Evolutionary conservation across 208 protist species (phyloP).

Genomic region (Crithidia expoeki): DNA sequence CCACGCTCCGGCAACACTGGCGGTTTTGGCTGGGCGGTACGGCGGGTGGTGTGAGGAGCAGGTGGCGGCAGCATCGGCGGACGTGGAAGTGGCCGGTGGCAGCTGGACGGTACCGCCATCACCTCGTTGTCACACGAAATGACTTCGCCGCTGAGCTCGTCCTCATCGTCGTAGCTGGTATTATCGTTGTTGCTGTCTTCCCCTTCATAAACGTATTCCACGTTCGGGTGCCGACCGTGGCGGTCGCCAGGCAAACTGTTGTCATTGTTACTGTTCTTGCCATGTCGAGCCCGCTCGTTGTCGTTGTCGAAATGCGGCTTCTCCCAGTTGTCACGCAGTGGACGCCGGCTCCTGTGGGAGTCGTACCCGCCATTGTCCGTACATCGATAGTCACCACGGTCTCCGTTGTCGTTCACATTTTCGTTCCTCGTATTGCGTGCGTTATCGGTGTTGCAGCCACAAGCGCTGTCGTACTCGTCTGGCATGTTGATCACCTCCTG

Average conservation of each 20-base stretch:
- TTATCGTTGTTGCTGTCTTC: background rate
- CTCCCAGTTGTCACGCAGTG: conserved; percentile 18
- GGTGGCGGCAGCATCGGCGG: background rate
- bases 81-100: background rate
- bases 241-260: background rate
- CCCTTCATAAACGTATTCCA: background rate
- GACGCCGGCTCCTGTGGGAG: background rate
- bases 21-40: background rate
- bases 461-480: background rate
- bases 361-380: background rate
- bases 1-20: background rate
- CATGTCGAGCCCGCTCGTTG: background rate
- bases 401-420: background rate
- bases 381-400: background rate
- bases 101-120: background rate
- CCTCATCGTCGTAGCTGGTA: background rate
- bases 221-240: background rate
- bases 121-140: conserved; percentile 5
- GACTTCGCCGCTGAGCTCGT: conserved; percentile 1
- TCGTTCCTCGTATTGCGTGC: no score
- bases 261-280: background rate
- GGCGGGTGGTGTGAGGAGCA: background rate
- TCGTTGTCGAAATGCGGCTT: background rate
- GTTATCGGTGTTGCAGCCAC: background rate
- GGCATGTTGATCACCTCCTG: background rate